Conservation (phyloP, 2,329 filamentous ascomycete species). For the Colletotrichum somersetense region DNA sequence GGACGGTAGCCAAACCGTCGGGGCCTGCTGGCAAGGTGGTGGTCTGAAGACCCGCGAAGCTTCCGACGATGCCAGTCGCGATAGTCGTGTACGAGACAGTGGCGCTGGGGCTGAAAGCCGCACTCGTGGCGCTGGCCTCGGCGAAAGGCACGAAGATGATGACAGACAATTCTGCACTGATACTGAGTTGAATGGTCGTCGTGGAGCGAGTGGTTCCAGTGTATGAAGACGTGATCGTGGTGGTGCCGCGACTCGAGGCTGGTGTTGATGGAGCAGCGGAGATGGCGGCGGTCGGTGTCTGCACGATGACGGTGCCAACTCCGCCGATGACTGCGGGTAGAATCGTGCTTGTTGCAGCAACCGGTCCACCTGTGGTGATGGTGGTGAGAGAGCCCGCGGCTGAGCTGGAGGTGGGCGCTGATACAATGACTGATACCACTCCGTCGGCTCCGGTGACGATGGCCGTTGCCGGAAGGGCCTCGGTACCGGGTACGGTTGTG, state of each 20-base stretch:
- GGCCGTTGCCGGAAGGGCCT: constrained; percentile 2
- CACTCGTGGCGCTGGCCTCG: neutral
- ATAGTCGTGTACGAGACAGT: neutral
- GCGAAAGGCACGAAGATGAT: constrained; percentile 6
- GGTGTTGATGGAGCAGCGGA: neutral
- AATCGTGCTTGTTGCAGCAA: constrained; percentile 21
- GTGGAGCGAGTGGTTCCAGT: constrained; percentile 8
- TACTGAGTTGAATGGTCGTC: neutral
- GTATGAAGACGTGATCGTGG: constrained; percentile 19
- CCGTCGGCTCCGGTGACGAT: constrained; percentile 21
- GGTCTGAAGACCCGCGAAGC: constrained; percentile 12
- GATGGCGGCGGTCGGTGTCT: constrained; percentile 6
- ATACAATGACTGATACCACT: constrained; percentile 26
- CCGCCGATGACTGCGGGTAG: constrained; percentile 13
- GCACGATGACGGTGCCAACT: constrained; percentile 33
- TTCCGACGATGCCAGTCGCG: neutral
- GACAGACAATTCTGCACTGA: neutral
- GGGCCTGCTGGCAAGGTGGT: constrained; percentile 20
- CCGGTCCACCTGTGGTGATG: constrained; percentile 22
- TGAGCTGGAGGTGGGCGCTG: constrained; percentile 12
- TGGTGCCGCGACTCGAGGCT: neutral
- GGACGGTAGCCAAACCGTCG: constrained; percentile 15
- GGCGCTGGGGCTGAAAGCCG: neutral
- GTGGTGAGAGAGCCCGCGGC: constrained; percentile 19
- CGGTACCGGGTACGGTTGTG: constrained; percentile 26